phyloP scores from a whole-genome alignment of 2,329 filamentous ascomycete genomes.

The Teratosphaeria destructans region DNA sequence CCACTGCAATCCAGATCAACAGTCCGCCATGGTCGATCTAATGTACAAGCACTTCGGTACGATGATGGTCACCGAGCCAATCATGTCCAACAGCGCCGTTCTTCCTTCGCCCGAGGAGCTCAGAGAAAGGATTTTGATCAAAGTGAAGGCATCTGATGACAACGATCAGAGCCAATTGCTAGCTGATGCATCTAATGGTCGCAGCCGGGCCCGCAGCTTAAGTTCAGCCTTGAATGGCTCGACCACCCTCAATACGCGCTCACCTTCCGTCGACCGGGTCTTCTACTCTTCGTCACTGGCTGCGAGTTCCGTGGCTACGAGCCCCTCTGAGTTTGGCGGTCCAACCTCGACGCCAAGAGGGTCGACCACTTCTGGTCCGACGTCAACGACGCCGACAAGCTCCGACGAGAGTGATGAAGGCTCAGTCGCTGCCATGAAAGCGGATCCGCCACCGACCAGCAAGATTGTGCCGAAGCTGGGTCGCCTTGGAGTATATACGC shows the following conservation, averaged over 20 bases:
- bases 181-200: constrained; percentile 25
- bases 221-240: constrained; percentile 59
- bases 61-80: constrained; percentile 65
- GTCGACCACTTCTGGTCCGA: constrained; percentile 46
- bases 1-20: constrained; percentile 76
- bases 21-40: constrained; percentile 77
- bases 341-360: constrained; percentile 43
- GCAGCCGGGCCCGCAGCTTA: constrained; percentile 51
- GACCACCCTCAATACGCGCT: constrained; percentile 35
- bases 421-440: constrained; percentile 46
- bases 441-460: constrained; percentile 56
- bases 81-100: constrained; percentile 56
- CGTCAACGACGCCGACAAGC: constrained; percentile 44
- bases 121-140: constrained; percentile 75
- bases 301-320: constrained; percentile 42
- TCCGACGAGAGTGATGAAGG: constrained; percentile 67
- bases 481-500: constrained; percentile 70
- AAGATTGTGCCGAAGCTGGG: constrained; percentile 80
- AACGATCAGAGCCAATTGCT: constrained; percentile 32
- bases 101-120: constrained; percentile 82
- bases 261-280: constrained; percentile 47
- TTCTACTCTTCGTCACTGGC: constrained; percentile 40
- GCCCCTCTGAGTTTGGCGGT: constrained; percentile 38
- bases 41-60: constrained; percentile 76
- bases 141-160: constrained; percentile 58